Percentiles rank a stretch among this genome's conserved stretches.
Conservation (phyloP, 129 eudicot species). For the Glebionis coronaria region DNA sequence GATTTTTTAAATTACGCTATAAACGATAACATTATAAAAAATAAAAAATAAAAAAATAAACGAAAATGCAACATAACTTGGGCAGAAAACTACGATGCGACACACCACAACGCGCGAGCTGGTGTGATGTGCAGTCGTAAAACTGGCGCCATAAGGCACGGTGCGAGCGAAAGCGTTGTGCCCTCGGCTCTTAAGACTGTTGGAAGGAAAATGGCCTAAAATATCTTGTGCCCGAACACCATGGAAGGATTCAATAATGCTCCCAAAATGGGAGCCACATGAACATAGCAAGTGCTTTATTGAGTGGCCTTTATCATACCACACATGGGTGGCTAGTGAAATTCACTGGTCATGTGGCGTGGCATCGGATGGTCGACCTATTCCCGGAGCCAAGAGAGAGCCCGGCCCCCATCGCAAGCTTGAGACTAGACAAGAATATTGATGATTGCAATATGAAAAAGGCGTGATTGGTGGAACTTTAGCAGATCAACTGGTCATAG, state of each 20-base stretch:
- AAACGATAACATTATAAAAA: too few relatives aligned
- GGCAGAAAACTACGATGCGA: too few relatives aligned
- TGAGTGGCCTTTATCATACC: slow-evolving; percentile 22
- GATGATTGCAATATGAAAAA: slow-evolving; percentile 27
- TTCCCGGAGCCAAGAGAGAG: background rate
- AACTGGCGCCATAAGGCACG: too few relatives aligned
- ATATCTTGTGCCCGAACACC: background rate
- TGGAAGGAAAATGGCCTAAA: too few relatives aligned
- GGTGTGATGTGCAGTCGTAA: too few relatives aligned
- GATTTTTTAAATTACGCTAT: too few relatives aligned
- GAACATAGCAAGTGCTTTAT: slow-evolving; percentile 8
- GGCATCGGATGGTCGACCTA: slow-evolving; percentile 7
- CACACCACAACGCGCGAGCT: too few relatives aligned
- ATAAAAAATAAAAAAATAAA: too few relatives aligned
- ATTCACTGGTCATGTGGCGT: background rate
- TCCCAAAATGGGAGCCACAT: slow-evolving; percentile 1
- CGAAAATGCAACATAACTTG: too few relatives aligned
- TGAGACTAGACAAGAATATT: slow-evolving; percentile 12
- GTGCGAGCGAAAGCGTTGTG: too few relatives aligned
- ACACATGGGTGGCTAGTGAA: slow-evolving; percentile 17
- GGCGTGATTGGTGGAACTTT: slow-evolving; percentile 25
- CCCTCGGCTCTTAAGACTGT: too few relatives aligned
- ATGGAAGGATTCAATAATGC: background rate
- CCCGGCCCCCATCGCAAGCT: background rate
- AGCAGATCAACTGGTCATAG: slow-evolving; percentile 4